These are phyloP conservation scores for Lyophyllum atratum DNA, from an alignment of 768 basidiomycete genomes.

Conservation along the genomic window DNA sequence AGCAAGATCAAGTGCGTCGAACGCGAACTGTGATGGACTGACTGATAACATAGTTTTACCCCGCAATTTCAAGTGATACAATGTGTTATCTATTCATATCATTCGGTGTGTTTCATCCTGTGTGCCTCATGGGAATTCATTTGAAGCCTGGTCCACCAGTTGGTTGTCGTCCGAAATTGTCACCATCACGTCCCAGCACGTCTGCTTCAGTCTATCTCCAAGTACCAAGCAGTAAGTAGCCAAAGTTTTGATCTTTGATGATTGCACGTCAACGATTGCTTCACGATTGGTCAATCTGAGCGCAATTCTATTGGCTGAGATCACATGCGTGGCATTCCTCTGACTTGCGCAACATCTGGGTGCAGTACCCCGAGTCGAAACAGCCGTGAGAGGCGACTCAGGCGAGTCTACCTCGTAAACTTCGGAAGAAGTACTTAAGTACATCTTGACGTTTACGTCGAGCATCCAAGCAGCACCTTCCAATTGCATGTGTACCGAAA, in stretches of 20 bases:
- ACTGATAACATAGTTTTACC: not conserved
- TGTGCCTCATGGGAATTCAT: not conserved
- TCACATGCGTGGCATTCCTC: not conserved
- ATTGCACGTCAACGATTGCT: no score
- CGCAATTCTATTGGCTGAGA: not conserved
- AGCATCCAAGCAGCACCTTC: not conserved
- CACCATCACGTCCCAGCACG: not conserved
- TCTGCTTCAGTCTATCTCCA: no score
- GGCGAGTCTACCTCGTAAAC: not conserved
- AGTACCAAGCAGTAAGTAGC: no score
- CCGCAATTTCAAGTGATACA: not conserved
- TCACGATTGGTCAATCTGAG: not conserved
- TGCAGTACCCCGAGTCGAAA: not conserved
- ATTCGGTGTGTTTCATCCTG: not conserved
- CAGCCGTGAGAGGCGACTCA: not conserved
- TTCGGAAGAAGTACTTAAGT: not conserved
- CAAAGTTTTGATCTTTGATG: no score
- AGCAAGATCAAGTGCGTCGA: not conserved
- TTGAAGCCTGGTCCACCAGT: not conserved
- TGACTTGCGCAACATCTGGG: not conserved
- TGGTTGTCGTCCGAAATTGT: not conserved
- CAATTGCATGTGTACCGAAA: not conserved
- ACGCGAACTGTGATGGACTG: not conserved
- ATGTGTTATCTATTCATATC: not conserved
- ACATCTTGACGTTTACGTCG: not conserved